A percentile compares a stretch with the other conserved stretches of the same genome.
phyloP scores from a whole-genome alignment of 495 filamentous ascomycete species.

The Choiromyces venosus region DNA sequence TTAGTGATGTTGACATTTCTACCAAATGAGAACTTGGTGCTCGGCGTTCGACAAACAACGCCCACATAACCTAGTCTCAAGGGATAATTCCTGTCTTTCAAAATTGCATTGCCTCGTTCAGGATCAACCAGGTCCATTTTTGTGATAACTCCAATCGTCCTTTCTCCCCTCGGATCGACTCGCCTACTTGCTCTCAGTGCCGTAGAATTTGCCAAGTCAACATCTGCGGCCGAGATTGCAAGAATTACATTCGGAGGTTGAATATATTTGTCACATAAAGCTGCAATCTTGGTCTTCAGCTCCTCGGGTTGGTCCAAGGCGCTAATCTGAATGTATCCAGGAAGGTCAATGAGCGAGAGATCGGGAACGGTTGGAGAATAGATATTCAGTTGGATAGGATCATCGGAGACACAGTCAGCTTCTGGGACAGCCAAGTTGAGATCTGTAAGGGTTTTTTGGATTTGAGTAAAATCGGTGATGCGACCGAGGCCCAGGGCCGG shows the following conservation, averaged over 20 bases:
- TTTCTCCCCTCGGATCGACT: constrained; percentile 88
- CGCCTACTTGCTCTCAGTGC: constrained; percentile 82
- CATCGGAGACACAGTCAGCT: constrained; percentile 85
- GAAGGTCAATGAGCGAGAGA: constrained; percentile 91
- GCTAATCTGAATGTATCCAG: constrained; percentile 93
- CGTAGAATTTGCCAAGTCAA: constrained; percentile 94
- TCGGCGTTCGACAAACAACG: constrained; percentile 74
- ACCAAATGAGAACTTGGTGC: constrained; percentile 65
- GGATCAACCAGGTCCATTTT: constrained; percentile 98
- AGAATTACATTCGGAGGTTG: constrained; percentile 92
- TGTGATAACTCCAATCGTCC: constrained; percentile 95
- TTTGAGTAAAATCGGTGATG: constrained; percentile 86
- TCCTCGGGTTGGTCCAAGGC: constrained; percentile 84
- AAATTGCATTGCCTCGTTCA: constrained; percentile 65
- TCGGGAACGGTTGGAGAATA: constrained; percentile 94
- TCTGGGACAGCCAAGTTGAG: constrained; percentile 90
- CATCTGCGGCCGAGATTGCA: constrained; percentile 94
- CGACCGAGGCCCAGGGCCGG: constrained; percentile 84
- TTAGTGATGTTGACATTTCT: constrained; percentile 74
- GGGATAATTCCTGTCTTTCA: constrained; percentile 87
- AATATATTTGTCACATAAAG: constrained; percentile 98
- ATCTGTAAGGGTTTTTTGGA: constrained; percentile 90
- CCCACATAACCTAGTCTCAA: constrained; percentile 95
- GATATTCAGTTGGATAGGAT: constrained; percentile 91
- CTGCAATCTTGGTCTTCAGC: constrained; percentile 90